A percentile compares a stretch with the other conserved stretches of the same genome.
Evolutionary conservation across 371 early-diverging fungal genomes (phyloP).

Genomic region (Capniomyces stellatus): DNA sequence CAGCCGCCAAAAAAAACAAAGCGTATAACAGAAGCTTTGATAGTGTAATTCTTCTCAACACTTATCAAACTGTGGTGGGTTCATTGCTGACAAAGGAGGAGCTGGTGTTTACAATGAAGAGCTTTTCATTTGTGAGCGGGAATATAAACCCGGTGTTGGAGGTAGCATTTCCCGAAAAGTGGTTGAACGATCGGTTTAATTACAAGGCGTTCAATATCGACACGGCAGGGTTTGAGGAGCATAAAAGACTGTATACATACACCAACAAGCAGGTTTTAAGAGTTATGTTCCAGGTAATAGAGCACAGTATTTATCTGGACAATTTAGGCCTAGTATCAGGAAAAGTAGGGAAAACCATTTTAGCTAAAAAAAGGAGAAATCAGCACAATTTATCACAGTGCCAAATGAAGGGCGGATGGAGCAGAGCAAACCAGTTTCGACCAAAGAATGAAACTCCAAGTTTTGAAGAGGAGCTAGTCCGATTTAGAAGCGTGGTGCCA

Average conservation of each 20-base stretch:
- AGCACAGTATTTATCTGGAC: neutral
- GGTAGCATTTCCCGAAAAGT: slow-evolving; percentile 16
- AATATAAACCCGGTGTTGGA: slow-evolving; percentile 18
- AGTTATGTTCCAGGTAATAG: neutral
- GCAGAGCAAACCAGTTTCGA: neutral
- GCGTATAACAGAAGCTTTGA: slow-evolving; percentile 4
- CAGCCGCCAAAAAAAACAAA: no score
- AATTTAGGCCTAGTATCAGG: neutral
- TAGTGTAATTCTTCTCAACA: slow-evolving; percentile 17
- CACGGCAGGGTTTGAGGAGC: neutral
- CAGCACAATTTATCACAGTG: neutral
- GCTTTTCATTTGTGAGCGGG: slow-evolving; percentile 18
- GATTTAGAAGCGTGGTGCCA: no score
- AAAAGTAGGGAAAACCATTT: neutral
- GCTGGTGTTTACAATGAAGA: slow-evolving; percentile 15
- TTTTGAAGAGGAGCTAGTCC: no score
- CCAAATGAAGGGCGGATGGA: neutral
- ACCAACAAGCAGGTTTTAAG: slow-evolving; percentile 1
- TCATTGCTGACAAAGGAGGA: slow-evolving; percentile 20
- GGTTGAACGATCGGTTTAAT: slow-evolving; percentile 10
- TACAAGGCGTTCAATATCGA: neutral
- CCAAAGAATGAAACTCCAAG: neutral
- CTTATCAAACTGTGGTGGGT: slow-evolving; percentile 18
- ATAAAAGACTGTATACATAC: neutral
- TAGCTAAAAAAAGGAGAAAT: neutral